Evolutionary conservation across 345 rosid genomes (phyloP).

Genomic region (Lenwebbia sp.): DNA sequence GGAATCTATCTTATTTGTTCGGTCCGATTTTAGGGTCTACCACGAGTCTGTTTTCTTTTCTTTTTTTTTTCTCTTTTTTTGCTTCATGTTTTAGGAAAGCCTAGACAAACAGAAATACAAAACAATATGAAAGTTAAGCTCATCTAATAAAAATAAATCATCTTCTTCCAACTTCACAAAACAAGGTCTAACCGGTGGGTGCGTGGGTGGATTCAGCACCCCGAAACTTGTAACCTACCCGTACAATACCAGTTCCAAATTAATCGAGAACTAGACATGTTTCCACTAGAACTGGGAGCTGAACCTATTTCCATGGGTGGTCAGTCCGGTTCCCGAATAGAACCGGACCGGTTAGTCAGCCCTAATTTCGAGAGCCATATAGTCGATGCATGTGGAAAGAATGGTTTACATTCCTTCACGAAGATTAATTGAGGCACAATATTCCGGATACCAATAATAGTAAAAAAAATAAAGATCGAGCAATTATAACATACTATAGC

Average conservation of each 20-base stretch:
- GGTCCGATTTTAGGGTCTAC: not conserved
- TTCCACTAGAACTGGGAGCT: fast-evolving
- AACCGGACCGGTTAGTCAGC: not conserved
- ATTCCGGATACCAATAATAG: not conserved
- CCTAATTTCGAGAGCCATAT: not conserved
- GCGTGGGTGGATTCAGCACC: not conserved
- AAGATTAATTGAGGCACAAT: not conserved
- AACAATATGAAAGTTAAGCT: fast-evolving
- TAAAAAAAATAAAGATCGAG: not conserved
- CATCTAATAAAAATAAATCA: not conserved
- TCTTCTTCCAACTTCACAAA: not conserved
- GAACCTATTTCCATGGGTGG: not conserved
- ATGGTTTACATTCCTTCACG: not conserved
- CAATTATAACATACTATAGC: not conserved
- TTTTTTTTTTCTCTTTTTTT: no score
- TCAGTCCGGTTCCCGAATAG: not conserved
- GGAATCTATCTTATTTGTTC: not conserved
- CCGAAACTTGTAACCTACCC: not conserved
- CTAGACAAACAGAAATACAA: not conserved
- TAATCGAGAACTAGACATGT: not conserved
- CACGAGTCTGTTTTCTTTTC: not conserved
- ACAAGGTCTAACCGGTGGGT: not conserved
- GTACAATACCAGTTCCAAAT: not conserved
- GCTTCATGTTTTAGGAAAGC: not conserved
- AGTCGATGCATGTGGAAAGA: not conserved